Base-by-base conservation (phyloP, 148 eudicot species). In the Chenopodium album region DNA sequence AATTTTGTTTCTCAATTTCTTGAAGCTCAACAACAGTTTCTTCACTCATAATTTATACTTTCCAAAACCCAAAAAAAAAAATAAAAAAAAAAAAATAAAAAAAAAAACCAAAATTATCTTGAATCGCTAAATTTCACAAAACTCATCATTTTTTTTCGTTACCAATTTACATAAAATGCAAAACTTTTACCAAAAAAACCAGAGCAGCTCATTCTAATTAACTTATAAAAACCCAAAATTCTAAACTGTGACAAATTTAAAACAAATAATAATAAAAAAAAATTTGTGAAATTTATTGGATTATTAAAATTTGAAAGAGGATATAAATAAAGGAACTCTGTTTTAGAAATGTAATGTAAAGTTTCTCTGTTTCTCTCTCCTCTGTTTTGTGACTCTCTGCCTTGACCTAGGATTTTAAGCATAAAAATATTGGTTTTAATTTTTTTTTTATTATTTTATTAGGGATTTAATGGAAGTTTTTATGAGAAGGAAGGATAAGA, bases 1-100 rank as follows among this genome's bases (percentile, higher is more conserved):
- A 26, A 54, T 54, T 68, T 4, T 34, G 63, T 56, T 79, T 56
- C 59, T 82, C 84, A n/a, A 50, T 80, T 65, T 50, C 46, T 79
- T 75, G 63, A 69, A 52, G 19, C 78, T 28, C 63, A 76, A 29
- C 65, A 59, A 50, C 71, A 41, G 37, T 63, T 77, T 66, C 71
- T 12, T 79, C 59, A 76, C 68, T 85, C 79, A 85, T 80, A 28
- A 29, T 74, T 50, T 14, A 12, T 37, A 12, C 22, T 14, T 29
- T 17, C 17, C 22, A 22, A 67, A 67, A 59, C 46, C 41, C 31
- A 29, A 65, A 7, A 64, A 73, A 81, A 32, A 78, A 2, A 2
- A 71, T 17, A 60, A 60, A 9, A 47, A 76, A 79, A 76, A 73
- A 73, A 19, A 1, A 2, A 2, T 19, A 60, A 9, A 47, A 76